Evolutionary conservation across 2,329 filamentous ascomycete species (phyloP), one percentile per base, ranked within the genome.

Genomic region (Byssothecium circinans): DNA sequence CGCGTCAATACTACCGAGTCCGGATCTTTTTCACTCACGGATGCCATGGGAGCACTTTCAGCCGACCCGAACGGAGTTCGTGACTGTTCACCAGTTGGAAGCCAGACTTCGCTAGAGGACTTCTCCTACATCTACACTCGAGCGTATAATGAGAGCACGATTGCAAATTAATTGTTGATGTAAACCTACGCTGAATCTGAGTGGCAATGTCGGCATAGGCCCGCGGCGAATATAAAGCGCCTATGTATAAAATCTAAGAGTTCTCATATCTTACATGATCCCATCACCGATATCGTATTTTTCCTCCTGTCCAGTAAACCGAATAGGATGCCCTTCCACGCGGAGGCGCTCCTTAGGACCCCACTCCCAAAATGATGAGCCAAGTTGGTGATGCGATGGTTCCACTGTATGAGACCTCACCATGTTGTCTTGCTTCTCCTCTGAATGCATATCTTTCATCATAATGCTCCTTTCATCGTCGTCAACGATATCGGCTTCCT

Each of bases 401-500:
- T 3, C 17, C 25, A 12, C 5, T 30, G 11, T 3, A 30, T 30
- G 7, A 27, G 22, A 3, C 12, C 8, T 30, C 23, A 41, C 11
- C 15, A 18, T 29, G 15, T 41, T 19, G 15, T n/a, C n/a, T 10
- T 12, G 23, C 38, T 30, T 30, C 14, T 29, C 11, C 23, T 41
- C 23, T 10, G 14, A 29, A 29, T 41, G 3, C 15, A 41, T 18
- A 12, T 30, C 23, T 19, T 41, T 7, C 41, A 44, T 43, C 40
- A 49, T 44, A 2, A 49, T 29, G 4, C 45, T 32, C 25, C 35
- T 33, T 27, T 49, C 46, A n/a, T 49, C 46, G 12, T 49, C 46
- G 14, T 40, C 3, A 8, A 33, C 12, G 18, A 10, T 8, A n/a
- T 7, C 35, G 14, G 17, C 19, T 23, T 18, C 41, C 35, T 19